Percentiles rank a stretch among this genome's conserved stretches.
phyloP scores from a whole-genome alignment of 176 grass and related monocot genomes.

The Oryza coarctata region DNA sequence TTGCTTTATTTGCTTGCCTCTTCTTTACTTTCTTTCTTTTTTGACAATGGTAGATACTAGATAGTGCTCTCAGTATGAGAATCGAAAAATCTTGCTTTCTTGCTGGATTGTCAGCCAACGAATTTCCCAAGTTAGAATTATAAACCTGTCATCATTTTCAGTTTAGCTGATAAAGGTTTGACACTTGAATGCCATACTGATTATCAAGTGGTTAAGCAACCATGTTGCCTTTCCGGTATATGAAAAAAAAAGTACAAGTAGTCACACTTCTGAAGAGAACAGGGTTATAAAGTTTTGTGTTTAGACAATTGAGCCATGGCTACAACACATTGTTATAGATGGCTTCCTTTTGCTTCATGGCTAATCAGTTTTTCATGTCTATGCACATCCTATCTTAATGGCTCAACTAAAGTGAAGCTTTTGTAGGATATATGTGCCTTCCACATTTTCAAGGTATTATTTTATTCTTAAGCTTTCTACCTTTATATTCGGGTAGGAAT shows the following conservation, averaged over 20 bases:
- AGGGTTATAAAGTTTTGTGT: background rate
- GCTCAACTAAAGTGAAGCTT: conserved; percentile 17
- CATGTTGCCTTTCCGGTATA: background rate
- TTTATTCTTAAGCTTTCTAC: background rate
- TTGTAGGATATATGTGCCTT: conserved; percentile 96
- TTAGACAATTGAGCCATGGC: background rate
- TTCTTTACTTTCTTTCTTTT: background rate
- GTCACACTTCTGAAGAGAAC: background rate
- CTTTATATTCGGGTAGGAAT: background rate
- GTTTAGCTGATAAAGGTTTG: background rate
- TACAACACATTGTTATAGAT: conserved; percentile 9
- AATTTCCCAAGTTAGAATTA: background rate
- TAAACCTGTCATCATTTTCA: conserved; percentile 11
- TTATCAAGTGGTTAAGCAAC: background rate
- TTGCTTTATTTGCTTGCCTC: background rate
- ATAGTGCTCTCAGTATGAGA: conserved; percentile 19
- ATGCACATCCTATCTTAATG: conserved; percentile 1
- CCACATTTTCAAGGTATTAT: conserved; percentile 91
- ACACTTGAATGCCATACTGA: background rate
- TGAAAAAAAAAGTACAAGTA: conserved; percentile 13
- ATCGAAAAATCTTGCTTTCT: conserved; percentile 11
- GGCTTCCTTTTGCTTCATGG: background rate
- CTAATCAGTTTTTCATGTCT: conserved; percentile 18
- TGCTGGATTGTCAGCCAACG: conserved; percentile 1
- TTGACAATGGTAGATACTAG: background rate